Conservation (phyloP, 495 filamentous ascomycete genomes). For the Lentithecium fluviatile region DNA sequence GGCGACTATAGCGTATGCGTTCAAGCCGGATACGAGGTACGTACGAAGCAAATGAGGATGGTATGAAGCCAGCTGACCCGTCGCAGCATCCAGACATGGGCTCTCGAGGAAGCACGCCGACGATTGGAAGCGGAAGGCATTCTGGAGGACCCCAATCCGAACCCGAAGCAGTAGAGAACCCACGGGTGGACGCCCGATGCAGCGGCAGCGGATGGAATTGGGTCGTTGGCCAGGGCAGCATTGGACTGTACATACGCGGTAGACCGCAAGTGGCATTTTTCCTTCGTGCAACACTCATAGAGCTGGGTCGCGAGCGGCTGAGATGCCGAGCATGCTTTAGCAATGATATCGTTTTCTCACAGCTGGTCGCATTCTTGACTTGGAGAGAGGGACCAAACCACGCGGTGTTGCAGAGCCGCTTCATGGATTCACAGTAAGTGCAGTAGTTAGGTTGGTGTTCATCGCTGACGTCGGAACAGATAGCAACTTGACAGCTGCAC, state of each 20-base stretch:
- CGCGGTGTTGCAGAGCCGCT: too few relatives aligned
- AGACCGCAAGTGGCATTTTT: conserved; percentile 2
- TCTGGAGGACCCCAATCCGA: conserved; percentile 65
- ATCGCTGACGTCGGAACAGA: too few relatives aligned
- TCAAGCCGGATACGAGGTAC: conserved; percentile 98
- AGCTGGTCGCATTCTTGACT: background rate
- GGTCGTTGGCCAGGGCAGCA: background rate
- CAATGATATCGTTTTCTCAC: background rate
- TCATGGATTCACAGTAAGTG: too few relatives aligned
- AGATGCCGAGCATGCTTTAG: background rate
- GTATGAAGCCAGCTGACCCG: conserved; percentile 1
- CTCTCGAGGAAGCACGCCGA: conserved; percentile 90
- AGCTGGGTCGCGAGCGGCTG: background rate
- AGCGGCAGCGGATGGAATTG: background rate
- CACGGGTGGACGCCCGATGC: background rate
- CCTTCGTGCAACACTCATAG: conserved; percentile 7
- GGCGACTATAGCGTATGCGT: conserved; percentile 80
- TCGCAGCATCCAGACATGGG: conserved; percentile 96
- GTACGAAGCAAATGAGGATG: conserved; percentile 41
- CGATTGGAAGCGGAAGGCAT: conserved; percentile 94
- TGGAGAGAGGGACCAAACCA: background rate
- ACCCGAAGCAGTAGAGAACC: conserved; percentile 15
- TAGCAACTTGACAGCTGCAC: too few relatives aligned
- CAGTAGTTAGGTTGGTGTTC: too few relatives aligned
- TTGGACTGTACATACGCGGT: conserved; percentile 19